Evolutionary conservation across 306 rosid genomes (phyloP).

Genomic region (Sesbania bispinosa): DNA sequence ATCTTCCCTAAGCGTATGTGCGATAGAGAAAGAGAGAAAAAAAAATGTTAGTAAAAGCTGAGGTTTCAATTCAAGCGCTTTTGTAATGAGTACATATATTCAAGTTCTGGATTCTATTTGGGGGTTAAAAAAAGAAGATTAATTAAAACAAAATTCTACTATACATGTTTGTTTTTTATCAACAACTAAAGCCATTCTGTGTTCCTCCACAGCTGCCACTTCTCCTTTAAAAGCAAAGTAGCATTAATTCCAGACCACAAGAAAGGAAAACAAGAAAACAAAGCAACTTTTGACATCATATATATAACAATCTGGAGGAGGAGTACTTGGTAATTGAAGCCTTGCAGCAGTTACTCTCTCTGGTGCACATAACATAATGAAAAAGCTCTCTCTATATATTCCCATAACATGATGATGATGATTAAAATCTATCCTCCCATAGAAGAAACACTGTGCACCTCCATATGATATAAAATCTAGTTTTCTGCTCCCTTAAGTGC

Average conservation of each 20-base stretch:
- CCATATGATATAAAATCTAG: slow-evolving; percentile 63
- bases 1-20: too few relatives aligned
- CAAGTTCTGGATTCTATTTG: too few relatives aligned
- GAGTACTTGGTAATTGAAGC: not conserved
- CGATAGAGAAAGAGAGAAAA: too few relatives aligned
- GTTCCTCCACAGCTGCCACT: not conserved
- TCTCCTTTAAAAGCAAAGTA: not conserved
- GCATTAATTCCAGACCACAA: not conserved
- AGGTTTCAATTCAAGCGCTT: too few relatives aligned
- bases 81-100: too few relatives aligned
- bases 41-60: too few relatives aligned
- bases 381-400: too few relatives aligned
- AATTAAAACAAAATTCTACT: not conserved
- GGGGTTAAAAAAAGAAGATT: too few relatives aligned
- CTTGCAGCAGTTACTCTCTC: not conserved
- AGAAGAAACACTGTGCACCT: slow-evolving; percentile 60
- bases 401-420: too few relatives aligned
- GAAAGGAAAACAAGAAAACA: not conserved
- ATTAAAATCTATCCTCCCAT: too few relatives aligned
- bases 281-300: not conserved
- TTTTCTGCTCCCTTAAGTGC: slow-evolving; percentile 54
- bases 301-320: too few relatives aligned
- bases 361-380: not conserved
- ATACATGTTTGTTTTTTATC: slow-evolving; percentile 13
- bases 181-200: slow-evolving; percentile 1